A percentile compares a stretch with the other conserved stretches of the same genome.
phyloP scores from a whole-genome alignment of 176 grass and related monocot species.

The Pharus latifolius region DNA sequence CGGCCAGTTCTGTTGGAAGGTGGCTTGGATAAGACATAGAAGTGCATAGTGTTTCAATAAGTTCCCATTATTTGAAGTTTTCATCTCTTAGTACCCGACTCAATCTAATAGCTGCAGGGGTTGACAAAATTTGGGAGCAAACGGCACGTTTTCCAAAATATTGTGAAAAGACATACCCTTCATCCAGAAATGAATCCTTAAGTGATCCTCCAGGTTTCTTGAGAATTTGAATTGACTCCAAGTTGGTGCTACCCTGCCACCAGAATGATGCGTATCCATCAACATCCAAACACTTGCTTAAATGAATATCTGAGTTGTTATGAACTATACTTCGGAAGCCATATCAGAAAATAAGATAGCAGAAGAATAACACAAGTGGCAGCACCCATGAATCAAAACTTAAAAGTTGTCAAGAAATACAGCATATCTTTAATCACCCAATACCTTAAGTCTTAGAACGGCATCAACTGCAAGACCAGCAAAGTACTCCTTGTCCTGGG shows the following conservation, averaged over 20 bases:
- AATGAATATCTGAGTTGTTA: not conserved
- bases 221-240: slow-evolving; percentile 93
- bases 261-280: not conserved
- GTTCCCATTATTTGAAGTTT: no score
- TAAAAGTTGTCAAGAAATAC: no score
- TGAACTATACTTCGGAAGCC: not conserved
- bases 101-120: not conserved
- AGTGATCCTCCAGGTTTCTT: slow-evolving; percentile 98
- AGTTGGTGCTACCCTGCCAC: slow-evolving; percentile 90
- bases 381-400: no score
- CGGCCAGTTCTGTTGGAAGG: not conserved
- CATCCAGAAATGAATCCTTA: slow-evolving; percentile 96
- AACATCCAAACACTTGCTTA: not conserved
- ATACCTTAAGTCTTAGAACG: slow-evolving; percentile 95
- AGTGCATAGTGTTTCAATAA: not conserved
- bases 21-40: not conserved
- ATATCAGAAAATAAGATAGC: not conserved
- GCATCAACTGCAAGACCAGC: slow-evolving; percentile 94
- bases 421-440: no score
- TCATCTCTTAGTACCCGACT: not conserved
- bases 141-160: not conserved
- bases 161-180: slow-evolving; percentile 59
- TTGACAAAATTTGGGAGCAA: not conserved
- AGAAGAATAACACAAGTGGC: not conserved
- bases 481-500: slow-evolving; percentile 95